Percentiles rank a stretch among this genome's conserved stretches.
Evolutionary conservation across 768 basidiomycete species (phyloP).

Genomic region (Ramaria rubella): DNA sequence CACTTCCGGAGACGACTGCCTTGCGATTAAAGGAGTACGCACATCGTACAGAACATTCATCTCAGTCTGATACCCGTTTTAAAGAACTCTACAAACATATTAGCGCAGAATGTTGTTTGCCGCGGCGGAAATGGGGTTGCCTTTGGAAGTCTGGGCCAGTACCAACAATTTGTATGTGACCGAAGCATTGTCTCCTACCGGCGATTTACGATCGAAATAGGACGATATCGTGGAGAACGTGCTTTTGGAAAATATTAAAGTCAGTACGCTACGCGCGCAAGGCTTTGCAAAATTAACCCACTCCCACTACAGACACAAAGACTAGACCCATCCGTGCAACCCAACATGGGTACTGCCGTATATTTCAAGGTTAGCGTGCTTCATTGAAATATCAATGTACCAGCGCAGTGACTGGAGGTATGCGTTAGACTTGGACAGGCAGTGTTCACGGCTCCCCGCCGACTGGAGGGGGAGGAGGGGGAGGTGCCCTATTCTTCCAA

Average conservation of each 20-base stretch:
- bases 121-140: conserved; percentile 57
- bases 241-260: conserved; percentile 40
- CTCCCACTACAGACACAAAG: conserved; percentile 16
- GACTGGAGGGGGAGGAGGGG: conserved; percentile 47
- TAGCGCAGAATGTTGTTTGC: conserved; percentile 44
- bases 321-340: conserved; percentile 42
- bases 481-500: conserved; percentile 29
- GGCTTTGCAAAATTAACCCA: conserved; percentile 32
- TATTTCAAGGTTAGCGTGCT: neutral
- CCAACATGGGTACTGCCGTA: conserved; percentile 50
- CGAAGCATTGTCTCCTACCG: neutral
- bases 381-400: neutral
- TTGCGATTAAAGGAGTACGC: conserved; percentile 57
- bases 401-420: conserved; percentile 40
- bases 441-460: conserved; percentile 46
- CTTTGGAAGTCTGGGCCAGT: conserved; percentile 55
- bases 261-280: conserved; percentile 16
- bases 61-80: neutral
- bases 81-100: conserved; percentile 50
- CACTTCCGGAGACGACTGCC: conserved; percentile 57
- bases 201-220: conserved; percentile 22
- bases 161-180: conserved; percentile 38
- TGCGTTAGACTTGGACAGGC: conserved; percentile 50
- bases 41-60: neutral
- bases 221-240: conserved; percentile 50